phyloP scores from a whole-genome alignment of 1,284 basidiomycete genomes.

The Cerrena zonata region DNA sequence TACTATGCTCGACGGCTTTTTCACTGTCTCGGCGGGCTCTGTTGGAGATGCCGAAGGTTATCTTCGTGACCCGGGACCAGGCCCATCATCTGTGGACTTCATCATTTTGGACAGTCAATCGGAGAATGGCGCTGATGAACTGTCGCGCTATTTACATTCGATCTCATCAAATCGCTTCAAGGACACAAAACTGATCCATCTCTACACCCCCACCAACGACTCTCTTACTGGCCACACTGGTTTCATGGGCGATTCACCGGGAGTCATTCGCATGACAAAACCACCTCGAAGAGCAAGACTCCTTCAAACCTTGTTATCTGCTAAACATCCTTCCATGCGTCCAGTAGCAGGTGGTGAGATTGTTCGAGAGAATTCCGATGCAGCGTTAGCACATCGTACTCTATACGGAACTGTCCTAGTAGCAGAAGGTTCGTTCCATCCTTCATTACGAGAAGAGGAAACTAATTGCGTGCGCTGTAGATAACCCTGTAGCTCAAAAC shows the following conservation, averaged over 20 bases:
- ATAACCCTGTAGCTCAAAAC: slow-evolving; percentile 64
- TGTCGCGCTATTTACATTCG: slow-evolving; percentile 43
- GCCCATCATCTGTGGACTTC: slow-evolving; percentile 47
- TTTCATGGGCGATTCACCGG: slow-evolving; percentile 44
- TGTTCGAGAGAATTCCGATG: slow-evolving; percentile 39
- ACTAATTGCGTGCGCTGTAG: slow-evolving; percentile 27
- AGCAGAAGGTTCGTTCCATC: slow-evolving; percentile 49
- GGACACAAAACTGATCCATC: slow-evolving; percentile 59
- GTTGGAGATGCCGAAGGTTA: slow-evolving; percentile 41
- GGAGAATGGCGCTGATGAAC: slow-evolving; percentile 48
- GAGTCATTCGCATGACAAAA: slow-evolving; percentile 65
- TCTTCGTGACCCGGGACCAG: slow-evolving; percentile 31
- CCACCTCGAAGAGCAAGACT: slow-evolving; percentile 56
- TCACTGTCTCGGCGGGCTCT: slow-evolving; percentile 38
- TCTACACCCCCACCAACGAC: slow-evolving; percentile 62
- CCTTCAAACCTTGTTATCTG: slow-evolving; percentile 53
- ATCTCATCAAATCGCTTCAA: slow-evolving; percentile 34
- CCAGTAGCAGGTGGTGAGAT: slow-evolving; percentile 31
- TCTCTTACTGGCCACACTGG: slow-evolving; percentile 45
- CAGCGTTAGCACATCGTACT: slow-evolving; percentile 43
- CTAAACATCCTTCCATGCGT: slow-evolving; percentile 48
- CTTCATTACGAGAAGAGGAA: neutral
- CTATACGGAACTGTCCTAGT: slow-evolving; percentile 62
- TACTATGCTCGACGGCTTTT: slow-evolving; percentile 53
- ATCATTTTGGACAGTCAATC: slow-evolving; percentile 62